Percentiles rank a stretch among this genome's conserved stretches.
Evolutionary conservation across 768 basidiomycete species (phyloP).

Genomic region (Boletales sp.): DNA sequence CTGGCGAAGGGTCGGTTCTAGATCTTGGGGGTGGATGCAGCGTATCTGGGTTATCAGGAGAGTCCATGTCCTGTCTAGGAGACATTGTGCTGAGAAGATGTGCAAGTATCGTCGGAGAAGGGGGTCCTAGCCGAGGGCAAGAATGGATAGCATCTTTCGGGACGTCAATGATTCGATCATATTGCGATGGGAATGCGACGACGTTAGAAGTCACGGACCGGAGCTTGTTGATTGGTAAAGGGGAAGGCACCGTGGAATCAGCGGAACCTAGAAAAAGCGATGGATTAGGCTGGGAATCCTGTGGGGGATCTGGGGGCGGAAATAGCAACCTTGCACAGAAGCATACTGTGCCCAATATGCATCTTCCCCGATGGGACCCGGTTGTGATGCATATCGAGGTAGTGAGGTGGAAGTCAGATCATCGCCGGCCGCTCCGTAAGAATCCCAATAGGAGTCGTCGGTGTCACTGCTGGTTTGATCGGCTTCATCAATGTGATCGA

Average conservation of each 20-base stretch:
- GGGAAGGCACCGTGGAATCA: constrained; percentile 64
- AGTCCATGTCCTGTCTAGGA: constrained; percentile 17
- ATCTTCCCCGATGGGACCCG: constrained; percentile 38
- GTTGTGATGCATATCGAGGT: constrained; percentile 14
- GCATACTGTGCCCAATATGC: constrained; percentile 79
- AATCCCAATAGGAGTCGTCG: constrained; percentile 66
- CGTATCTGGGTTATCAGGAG: constrained; percentile 6
- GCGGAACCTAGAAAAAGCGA: constrained; percentile 50
- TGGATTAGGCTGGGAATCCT: constrained; percentile 3
- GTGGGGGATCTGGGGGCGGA: constrained; percentile 12
- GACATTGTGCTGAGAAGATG: constrained; percentile 27
- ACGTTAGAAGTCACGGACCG: constrained; percentile 8
- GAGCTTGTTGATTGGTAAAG: constrained; percentile 31
- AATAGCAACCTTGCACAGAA: constrained; percentile 55
- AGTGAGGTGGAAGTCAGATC: constrained; percentile 21
- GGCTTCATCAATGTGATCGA: background rate
- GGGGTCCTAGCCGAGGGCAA: constrained; percentile 14
- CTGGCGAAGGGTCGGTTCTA: constrained; percentile 8
- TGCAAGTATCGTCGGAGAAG: constrained; percentile 23
- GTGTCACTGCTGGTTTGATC: constrained; percentile 28
- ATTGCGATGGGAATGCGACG: constrained; percentile 7
- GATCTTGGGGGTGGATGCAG: constrained; percentile 6
- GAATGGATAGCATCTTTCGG: constrained; percentile 18
- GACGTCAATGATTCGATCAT: constrained; percentile 9
- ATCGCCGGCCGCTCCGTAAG: constrained; percentile 45